Conservation (phyloP, 768 basidiomycete genomes). For the Auriculariales sp. region DNA sequence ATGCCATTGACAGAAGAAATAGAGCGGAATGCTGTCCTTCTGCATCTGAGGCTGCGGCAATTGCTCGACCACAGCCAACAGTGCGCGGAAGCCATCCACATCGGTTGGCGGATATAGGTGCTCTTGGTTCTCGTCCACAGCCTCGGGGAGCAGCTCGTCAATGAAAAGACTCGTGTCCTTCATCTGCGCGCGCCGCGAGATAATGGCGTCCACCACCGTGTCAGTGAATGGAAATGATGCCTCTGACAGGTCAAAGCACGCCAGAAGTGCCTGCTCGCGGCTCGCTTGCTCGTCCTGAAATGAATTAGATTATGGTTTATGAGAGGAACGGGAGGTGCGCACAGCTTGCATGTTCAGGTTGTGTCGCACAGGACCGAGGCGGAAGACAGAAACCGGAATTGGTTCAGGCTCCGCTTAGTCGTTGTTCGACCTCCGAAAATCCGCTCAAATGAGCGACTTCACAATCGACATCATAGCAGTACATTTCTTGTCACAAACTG, state of each 20-base stretch:
- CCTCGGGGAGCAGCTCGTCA: not conserved
- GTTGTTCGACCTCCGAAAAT: not conserved
- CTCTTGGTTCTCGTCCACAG: not conserved
- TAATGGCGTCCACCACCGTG: not conserved
- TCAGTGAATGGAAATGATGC: not conserved
- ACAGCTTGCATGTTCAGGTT: not conserved
- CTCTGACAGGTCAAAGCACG: not conserved
- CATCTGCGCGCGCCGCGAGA: not conserved
- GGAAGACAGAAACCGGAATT: not conserved
- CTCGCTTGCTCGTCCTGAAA: not conserved
- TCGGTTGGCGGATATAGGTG: not conserved
- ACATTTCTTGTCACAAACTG: not conserved
- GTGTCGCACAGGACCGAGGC: not conserved
- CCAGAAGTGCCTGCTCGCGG: not conserved
- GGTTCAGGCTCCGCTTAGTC: not conserved
- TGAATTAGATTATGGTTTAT: not conserved
- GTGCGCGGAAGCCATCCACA: not conserved
- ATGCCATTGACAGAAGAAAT: not conserved
- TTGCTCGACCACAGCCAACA: not conserved
- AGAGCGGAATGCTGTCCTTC: not conserved
- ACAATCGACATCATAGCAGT: not conserved
- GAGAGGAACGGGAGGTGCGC: not conserved
- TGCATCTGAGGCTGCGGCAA: not conserved
- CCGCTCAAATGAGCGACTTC: not conserved
- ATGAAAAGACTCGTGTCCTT: not conserved